Conservation (phyloP, 768 basidiomycete species). For the Termitomyces sp. region DNA sequence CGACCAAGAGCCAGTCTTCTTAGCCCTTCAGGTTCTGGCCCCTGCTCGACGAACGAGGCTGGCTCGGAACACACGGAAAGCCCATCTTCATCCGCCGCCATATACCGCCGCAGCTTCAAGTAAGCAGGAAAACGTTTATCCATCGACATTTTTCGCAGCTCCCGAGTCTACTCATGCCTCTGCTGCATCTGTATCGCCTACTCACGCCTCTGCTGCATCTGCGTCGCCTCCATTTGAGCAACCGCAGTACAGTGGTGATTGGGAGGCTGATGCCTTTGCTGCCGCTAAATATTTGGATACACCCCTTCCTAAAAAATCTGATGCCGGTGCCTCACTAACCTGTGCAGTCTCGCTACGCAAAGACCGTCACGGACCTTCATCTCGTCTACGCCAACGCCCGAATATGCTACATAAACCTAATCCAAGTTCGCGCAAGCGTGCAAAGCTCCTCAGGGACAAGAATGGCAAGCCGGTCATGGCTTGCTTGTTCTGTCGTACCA, state of each 20-base stretch:
- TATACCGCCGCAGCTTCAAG: not conserved
- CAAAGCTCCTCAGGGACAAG: conserved; percentile 2
- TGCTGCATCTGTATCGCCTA: not conserved
- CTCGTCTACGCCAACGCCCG: conserved; percentile 1
- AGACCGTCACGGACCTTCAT: not conserved
- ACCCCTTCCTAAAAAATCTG: not conserved
- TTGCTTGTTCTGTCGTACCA: conserved; percentile 45
- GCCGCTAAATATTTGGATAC: not conserved
- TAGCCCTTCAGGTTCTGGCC: not conserved
- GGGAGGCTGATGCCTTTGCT: conserved; percentile 12
- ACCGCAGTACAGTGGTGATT: conserved; percentile 11
- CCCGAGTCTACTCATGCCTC: not conserved
- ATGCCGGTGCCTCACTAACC: not conserved
- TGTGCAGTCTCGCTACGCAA: not conserved
- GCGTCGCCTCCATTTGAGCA: not conserved
- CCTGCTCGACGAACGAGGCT: conserved; percentile 3
- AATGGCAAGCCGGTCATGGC: conserved; percentile 39
- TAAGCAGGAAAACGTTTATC: not conserved
- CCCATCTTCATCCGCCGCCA: not conserved
- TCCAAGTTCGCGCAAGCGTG: conserved; percentile 7
- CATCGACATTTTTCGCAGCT: not conserved
- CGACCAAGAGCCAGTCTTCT: not conserved
- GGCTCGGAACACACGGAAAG: not conserved
- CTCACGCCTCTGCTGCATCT: not conserved
- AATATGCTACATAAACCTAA: not conserved